phyloP scores from a whole-genome alignment of 768 basidiomycete species.

The Phylloporus arenicola region DNA sequence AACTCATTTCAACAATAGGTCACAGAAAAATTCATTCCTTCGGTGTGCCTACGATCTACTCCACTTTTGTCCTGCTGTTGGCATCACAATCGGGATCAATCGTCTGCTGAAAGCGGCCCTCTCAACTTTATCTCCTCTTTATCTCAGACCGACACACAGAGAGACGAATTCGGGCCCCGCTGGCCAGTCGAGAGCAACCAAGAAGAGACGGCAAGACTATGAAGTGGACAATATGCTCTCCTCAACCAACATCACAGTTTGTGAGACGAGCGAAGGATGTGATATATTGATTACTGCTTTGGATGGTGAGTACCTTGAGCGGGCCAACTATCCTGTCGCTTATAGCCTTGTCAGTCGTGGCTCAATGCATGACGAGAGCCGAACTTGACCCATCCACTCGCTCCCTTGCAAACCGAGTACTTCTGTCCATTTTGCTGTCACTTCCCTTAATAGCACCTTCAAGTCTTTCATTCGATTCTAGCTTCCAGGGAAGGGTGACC shows the following conservation, averaged over 20 bases:
- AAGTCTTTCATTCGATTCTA: constrained; percentile 47
- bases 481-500: constrained; percentile 43
- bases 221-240: constrained; percentile 75
- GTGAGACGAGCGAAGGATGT: constrained; percentile 46
- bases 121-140: constrained; percentile 42
- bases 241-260: constrained; percentile 41
- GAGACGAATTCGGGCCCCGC: constrained; percentile 19
- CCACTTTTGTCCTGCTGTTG: constrained; percentile 38
- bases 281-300: constrained; percentile 49
- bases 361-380: constrained; percentile 42
- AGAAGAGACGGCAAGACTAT: constrained; percentile 63
- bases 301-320: constrained; percentile 43
- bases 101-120: constrained; percentile 54
- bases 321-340: not conserved
- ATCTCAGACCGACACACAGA: constrained; percentile 36
- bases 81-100: constrained; percentile 44
- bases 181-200: constrained; percentile 46
- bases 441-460: constrained; percentile 53
- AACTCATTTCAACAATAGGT: constrained; percentile 20
- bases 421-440: constrained; percentile 52
- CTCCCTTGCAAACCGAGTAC: constrained; percentile 54
- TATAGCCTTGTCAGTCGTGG: constrained; percentile 41
- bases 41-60: constrained; percentile 42
- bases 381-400: constrained; percentile 48
- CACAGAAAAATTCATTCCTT: constrained; percentile 41